Evolutionary conservation across 192 early-diverging fungal genomes (phyloP).

Genomic region (Podila epigama): DNA sequence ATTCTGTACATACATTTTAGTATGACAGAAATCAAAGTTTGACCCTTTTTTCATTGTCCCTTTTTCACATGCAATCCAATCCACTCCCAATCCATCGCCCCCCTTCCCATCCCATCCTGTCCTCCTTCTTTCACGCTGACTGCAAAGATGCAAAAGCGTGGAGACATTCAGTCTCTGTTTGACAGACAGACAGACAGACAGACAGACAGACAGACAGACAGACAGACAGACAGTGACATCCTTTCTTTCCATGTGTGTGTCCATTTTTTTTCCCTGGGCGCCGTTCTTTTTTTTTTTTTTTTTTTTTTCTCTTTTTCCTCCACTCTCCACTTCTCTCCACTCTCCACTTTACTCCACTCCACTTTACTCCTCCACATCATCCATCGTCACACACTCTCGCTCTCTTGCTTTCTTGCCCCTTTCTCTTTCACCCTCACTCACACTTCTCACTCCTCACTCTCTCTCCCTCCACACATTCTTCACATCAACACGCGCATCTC

Average conservation of each 20-base stretch:
- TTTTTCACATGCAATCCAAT: too few relatives aligned
- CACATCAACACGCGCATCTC: neutral
- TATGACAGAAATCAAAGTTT: too few relatives aligned
- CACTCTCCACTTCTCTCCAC: neutral
- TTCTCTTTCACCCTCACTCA: constrained; percentile 3
- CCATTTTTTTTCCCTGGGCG: neutral
- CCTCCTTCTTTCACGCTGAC: too few relatives aligned
- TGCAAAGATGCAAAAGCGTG: too few relatives aligned
- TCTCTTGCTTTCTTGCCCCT: neutral
- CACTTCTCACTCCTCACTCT: neutral
- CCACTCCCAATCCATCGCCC: too few relatives aligned
- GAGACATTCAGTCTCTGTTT: too few relatives aligned
- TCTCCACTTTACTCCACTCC: neutral
- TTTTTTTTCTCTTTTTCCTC: constrained; percentile 1
- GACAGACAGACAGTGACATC: too few relatives aligned
- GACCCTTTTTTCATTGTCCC: too few relatives aligned
- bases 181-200: too few relatives aligned
- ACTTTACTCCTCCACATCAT: neutral
- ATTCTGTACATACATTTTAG: too few relatives aligned
- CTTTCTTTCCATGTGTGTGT: neutral
- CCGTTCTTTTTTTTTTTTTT: neutral
- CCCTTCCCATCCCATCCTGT: too few relatives aligned
- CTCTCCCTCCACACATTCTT: neutral
- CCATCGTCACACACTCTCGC: neutral
- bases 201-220: too few relatives aligned